Conservation (phyloP, 805 yeast genomes). For the Candida tibetensis region DNA sequence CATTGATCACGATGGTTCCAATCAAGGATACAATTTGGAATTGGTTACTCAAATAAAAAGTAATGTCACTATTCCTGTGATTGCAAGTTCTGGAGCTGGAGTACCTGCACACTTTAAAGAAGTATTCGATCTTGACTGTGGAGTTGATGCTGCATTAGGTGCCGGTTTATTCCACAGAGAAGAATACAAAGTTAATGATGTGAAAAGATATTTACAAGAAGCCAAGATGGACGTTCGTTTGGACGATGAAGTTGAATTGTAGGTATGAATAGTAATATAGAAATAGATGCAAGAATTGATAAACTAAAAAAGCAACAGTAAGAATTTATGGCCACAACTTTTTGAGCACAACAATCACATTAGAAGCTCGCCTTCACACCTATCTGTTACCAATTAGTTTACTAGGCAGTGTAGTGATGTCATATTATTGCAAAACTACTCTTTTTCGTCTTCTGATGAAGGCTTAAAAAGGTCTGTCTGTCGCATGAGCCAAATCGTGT, state of each 20-base stretch:
- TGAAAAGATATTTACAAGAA: slow-evolving; percentile 61
- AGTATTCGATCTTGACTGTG: slow-evolving; percentile 71
- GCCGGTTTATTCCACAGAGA: slow-evolving; percentile 98
- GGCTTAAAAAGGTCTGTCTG: too few relatives aligned
- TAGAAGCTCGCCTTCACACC: too few relatives aligned
- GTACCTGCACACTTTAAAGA: slow-evolving; percentile 85
- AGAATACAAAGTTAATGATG: slow-evolving; percentile 83
- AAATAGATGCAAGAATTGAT: neutral
- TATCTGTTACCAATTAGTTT: too few relatives aligned
- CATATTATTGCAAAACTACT: too few relatives aligned
- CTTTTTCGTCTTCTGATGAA: too few relatives aligned
- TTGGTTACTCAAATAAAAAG: slow-evolving; percentile 72
- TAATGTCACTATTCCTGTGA: slow-evolving; percentile 84
- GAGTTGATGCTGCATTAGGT: slow-evolving; percentile 95
- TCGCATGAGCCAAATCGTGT: too few relatives aligned
- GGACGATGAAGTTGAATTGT: slow-evolving; percentile 38
- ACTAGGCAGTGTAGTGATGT: too few relatives aligned
- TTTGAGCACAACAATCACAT: too few relatives aligned
- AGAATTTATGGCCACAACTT: neutral
- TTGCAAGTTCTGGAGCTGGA: slow-evolving; percentile 98
- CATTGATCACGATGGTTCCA: slow-evolving; percentile 95
- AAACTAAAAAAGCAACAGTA: neutral
- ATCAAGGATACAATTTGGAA: slow-evolving; percentile 90
- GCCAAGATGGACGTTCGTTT: slow-evolving; percentile 66
- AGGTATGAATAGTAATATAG: too few relatives aligned